Conservation (phyloP, 192 early-diverging fungal species). For the Podila epigama region DNA sequence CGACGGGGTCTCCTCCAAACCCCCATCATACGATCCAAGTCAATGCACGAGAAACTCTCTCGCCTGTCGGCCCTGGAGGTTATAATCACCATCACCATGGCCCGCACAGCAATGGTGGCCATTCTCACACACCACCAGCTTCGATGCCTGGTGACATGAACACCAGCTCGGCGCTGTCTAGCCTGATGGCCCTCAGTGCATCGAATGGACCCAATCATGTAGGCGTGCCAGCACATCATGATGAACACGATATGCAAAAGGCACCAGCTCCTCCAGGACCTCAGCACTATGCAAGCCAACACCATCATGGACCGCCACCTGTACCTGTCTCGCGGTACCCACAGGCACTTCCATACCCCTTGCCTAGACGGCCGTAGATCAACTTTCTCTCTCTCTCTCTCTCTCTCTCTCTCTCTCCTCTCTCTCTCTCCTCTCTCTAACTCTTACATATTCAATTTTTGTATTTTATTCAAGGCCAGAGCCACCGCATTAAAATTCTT, state of each 20-base stretch:
- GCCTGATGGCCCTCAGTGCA: constrained; percentile 27
- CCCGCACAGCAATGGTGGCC: constrained; percentile 1
- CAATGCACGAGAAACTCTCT: constrained; percentile 15
- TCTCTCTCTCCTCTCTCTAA: not conserved
- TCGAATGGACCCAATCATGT: constrained; percentile 14
- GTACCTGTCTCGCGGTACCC: constrained; percentile 10
- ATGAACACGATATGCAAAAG: constrained; percentile 35
- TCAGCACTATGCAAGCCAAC: not conserved
- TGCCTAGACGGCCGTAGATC: constrained; percentile 29
- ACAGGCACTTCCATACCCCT: constrained; percentile 24
- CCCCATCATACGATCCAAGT: constrained; percentile 10
- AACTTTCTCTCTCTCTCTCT: not conserved
- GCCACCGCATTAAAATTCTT: not conserved
- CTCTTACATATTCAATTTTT: not conserved
- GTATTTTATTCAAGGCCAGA: not conserved
- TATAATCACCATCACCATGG: constrained; percentile 9
- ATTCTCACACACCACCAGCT: constrained; percentile 1
- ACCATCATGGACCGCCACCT: constrained; percentile 10
- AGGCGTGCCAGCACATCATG: constrained; percentile 3
- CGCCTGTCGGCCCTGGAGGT: constrained; percentile 28
- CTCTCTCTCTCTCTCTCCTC: not conserved
- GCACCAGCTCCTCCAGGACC: constrained; percentile 6
- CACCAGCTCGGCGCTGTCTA: constrained; percentile 26
- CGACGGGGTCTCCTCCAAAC: constrained; percentile 24
- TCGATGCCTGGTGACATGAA: constrained; percentile 17